Evolutionary conservation across 441 rosid genomes (phyloP), one percentile per base, ranked within the genome.

Genomic region (Jatropha multifida): DNA sequence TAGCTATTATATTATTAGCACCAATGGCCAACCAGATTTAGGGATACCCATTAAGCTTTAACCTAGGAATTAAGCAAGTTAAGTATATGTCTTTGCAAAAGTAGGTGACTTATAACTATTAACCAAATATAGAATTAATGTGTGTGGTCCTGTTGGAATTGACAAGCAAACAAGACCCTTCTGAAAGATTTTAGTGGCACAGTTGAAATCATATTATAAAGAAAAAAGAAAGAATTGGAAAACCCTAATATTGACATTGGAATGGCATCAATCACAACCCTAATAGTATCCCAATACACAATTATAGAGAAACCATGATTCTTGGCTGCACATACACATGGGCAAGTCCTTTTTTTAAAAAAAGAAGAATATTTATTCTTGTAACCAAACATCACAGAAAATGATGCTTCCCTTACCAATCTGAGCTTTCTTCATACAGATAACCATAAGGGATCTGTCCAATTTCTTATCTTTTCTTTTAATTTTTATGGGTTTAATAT

Each of bases 251-350:
- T n/a, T 76, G 77, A 64, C 74, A 75, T 62, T 68, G 74, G 65
- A 72, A 76, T 76, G 76, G 83, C 85, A 81, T 84, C 86, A 81
- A 74, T 82, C 82, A 77, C 76, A 76, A 61, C 80, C 52, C 32
- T 46, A 76, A 76, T 75, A 75, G 79, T 73, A 52, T 71, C 67
- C 67, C 49, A 23, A 51, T 64, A 60, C 84, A 77, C 86, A 79
- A 76, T 84, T 74, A 84, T 81, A 83, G 83, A 83, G 78, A 68
- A 81, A 76, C 81, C 84, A 73, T 73, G 81, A 85, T 84, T 82
- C 85, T 76, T 82, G 88, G 83, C 84, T 81, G 77, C 81, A 77
- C 79, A 76, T 67, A 80, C 85, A 81, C 85, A 77, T 77, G 81
- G 73, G 65, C 2, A 14, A 60, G 41, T 58, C 56, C 74, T 71